Percentiles rank a stretch among this genome's conserved stretches.
Evolutionary conservation across 2,329 filamentous ascomycete genomes (phyloP).

Genomic region (Neophaeococcomyces aloes): DNA sequence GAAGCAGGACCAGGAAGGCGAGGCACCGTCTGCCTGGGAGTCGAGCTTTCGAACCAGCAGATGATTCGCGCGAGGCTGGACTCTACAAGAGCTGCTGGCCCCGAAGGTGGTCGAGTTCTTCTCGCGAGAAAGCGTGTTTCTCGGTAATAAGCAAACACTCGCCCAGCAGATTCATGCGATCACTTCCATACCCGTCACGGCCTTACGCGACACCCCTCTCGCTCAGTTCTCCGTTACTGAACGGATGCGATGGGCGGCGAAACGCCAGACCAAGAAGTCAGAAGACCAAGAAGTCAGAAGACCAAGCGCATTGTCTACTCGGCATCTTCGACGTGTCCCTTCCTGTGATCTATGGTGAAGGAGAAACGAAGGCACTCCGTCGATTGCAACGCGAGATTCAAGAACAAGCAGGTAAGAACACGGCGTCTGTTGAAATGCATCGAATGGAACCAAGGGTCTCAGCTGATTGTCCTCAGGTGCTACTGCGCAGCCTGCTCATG

Average conservation of each 20-base stretch:
- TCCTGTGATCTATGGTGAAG: slow-evolving; percentile 6
- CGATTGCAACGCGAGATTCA: slow-evolving; percentile 2
- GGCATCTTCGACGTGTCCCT: slow-evolving; percentile 30
- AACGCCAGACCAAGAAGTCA: slow-evolving; percentile 26
- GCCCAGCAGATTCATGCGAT: slow-evolving; percentile 20
- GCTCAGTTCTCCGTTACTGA: slow-evolving; percentile 19
- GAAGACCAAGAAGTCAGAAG: no score
- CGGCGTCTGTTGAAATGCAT: not conserved
- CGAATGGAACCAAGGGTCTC: not conserved
- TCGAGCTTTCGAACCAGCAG: slow-evolving; percentile 2
- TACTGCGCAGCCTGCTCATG: slow-evolving; percentile 8
- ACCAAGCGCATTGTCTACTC: slow-evolving; percentile 35
- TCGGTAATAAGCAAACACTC: slow-evolving; percentile 15
- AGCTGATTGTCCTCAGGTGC: not conserved
- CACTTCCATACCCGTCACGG: slow-evolving; percentile 18
- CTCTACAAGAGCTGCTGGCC: slow-evolving; percentile 19
- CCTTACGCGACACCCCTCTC: slow-evolving; percentile 17
- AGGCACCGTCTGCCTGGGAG: not conserved
- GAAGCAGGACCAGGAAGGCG: not conserved
- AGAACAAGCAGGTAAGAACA: not conserved
- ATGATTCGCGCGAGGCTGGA: slow-evolving; percentile 22
- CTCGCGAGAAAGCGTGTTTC: slow-evolving; percentile 2
- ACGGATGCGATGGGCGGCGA: slow-evolving; percentile 32
- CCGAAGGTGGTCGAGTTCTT: slow-evolving; percentile 11
- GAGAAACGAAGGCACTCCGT: slow-evolving; percentile 4